These are phyloP conservation scores for Pleurostoma richardsiae DNA, from an alignment of 2,329 filamentous ascomycete species.

Conservation along the genomic window DNA sequence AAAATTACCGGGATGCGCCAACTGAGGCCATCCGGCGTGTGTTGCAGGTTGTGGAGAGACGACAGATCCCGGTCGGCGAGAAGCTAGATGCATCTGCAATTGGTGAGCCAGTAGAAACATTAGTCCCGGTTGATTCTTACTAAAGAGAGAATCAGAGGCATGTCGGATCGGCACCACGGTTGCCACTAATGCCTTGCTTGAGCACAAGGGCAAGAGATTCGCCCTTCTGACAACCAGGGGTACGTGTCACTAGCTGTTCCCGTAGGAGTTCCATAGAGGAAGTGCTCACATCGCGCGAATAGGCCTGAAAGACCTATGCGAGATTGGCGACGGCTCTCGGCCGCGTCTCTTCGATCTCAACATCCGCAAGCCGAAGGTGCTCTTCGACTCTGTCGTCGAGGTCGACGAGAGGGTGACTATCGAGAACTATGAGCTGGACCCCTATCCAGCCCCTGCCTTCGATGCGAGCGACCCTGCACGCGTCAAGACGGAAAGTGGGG, in stretches of 20 bases:
- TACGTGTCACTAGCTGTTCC: conserved; percentile 15
- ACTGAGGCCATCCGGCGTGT: conserved; percentile 62
- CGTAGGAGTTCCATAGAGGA: no score
- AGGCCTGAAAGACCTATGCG: conserved; percentile 67
- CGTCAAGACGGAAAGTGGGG: conserved; percentile 62
- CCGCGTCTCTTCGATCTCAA: conserved; percentile 71
- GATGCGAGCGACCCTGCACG: conserved; percentile 11
- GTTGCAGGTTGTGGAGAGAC: conserved; percentile 22
- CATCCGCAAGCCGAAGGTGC: conserved; percentile 61
- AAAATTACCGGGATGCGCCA: conserved; percentile 68
- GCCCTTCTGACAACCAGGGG: conserved; percentile 56
- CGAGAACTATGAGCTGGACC: conserved; percentile 70
- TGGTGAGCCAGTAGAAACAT: no score
- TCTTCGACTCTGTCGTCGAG: conserved; percentile 67
- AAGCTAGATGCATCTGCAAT: conserved; percentile 23
- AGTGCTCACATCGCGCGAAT: conserved; percentile 21
- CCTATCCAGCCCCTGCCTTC: conserved; percentile 45
- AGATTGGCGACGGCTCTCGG: conserved; percentile 69
- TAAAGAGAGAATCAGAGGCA: not conserved
- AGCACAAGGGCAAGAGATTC: conserved; percentile 67
- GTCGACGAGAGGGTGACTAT: conserved; percentile 71
- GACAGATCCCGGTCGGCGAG: conserved; percentile 19
- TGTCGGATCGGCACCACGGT: conserved; percentile 77
- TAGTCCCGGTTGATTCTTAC: no score
- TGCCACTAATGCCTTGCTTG: conserved; percentile 71